phyloP scores from a whole-genome alignment of 208 protist genomes.

The Vickermania ingenoplastis region DNA sequence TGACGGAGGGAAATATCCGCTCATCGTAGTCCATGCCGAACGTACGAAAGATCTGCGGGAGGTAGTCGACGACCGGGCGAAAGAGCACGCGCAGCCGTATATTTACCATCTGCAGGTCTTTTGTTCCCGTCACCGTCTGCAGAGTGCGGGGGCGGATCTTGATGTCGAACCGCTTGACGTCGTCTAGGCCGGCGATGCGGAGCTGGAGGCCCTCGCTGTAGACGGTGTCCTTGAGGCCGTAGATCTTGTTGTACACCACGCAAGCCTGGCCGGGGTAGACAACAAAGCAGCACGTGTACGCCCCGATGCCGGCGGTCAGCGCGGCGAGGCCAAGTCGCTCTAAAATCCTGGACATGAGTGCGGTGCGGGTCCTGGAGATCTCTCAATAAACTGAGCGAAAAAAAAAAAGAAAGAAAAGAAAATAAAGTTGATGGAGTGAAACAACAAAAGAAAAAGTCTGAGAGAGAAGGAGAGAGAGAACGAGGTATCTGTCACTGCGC shows the following conservation, averaged over 20 bases:
- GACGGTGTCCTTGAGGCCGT: conserved; percentile 77
- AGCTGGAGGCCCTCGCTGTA: conserved; percentile 87
- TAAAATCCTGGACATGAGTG: conserved; percentile 44
- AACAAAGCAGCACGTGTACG: conserved; percentile 89
- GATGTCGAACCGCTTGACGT: conserved; percentile 96
- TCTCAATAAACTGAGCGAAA: not conserved
- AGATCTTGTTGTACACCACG: conserved; percentile 89
- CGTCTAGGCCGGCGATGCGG: conserved; percentile 92
- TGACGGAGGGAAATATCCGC: conserved; percentile 97
- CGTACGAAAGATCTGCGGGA: conserved; percentile 85
- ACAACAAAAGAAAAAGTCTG: conserved; percentile 7
- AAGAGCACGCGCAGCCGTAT: conserved; percentile 89
- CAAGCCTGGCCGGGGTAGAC: conserved; percentile 87
- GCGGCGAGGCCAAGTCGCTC: conserved; percentile 54
- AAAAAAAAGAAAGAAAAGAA: not conserved
- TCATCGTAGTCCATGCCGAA: conserved; percentile 94
- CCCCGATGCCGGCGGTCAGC: conserved; percentile 41
- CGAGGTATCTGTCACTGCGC: too few relatives aligned
- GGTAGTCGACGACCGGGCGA: conserved; percentile 68
- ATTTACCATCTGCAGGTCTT: conserved; percentile 92
- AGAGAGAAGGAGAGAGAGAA: conserved; percentile 3
- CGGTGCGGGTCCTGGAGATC: too few relatives aligned
- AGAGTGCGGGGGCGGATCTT: conserved; percentile 85
- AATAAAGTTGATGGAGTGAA: not conserved
- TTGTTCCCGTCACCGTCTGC: conserved; percentile 88